Evolutionary conservation across 2,329 filamentous ascomycete genomes (phyloP), one percentile per base, ranked within the genome.

Genomic region (Mycocentrospora acerina): DNA sequence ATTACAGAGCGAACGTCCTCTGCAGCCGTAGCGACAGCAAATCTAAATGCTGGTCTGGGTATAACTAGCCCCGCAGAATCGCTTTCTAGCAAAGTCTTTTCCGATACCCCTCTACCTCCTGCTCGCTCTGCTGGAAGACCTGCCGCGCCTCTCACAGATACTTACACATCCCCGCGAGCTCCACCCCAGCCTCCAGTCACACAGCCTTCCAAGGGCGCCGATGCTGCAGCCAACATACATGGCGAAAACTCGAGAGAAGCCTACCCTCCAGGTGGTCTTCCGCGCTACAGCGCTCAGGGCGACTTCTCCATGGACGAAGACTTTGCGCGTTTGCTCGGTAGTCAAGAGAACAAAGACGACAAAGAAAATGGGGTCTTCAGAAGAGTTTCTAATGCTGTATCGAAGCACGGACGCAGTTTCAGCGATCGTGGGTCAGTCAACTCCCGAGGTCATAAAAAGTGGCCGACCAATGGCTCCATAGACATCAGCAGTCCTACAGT

Each of bases 281-380:
- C 73, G 10, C 71, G 72, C 25, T 71, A 80, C 45, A 95, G 86
- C 66, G 78, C 80, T 29, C 88, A 88, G 35, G 88, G 84, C 37
- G 90, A 95, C 51, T 93, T 96, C 60, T 93, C 86, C 43, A 83
- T 95, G 84, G 91, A 97, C 51, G 90, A 96, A 66, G 93, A 97
- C 62, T 89, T 96, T 81, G 86, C 88, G 37, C 85, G 90, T 40
- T 91, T 96, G 41, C 75, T 95, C 43, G 86, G 83, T 27, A 83
- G 81, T 14, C 83, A 83, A 16, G 87, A 90, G 49, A 68, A 55
- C 76, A 60, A 78, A 51, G 48, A 59, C 4, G 64, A 68, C 12
- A 68, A 56, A 45, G 61, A 64, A 12, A 42, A 44, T 37, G 64
- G 51, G 33, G 86, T 96, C 44, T 74, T 97, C 46, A 86, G 88